Base-by-base conservation (phyloP, 1,284 basidiomycete genomes). In the Kalmanozyma brasiliensis region DNA sequence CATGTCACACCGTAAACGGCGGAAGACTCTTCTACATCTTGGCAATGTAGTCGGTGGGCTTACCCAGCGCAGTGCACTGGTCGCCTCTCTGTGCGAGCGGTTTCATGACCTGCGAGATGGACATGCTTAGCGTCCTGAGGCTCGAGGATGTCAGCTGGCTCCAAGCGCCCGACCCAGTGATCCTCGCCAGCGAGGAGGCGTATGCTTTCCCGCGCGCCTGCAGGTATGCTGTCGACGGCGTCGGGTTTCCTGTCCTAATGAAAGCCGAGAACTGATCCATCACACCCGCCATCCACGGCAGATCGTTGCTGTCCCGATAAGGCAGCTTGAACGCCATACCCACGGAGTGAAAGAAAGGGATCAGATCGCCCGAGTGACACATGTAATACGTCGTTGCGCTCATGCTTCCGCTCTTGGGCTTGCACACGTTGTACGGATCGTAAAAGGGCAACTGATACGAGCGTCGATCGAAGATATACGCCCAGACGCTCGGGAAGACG, bases 351-450 rank as follows among this genome's bases (percentile, higher is more conserved):
- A 70, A 70, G 42, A 70, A 36, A 9, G 58, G 48, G 52, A 70
- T 52, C 20, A 70, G 40, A 40, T 70, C 67, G 33, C 67, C 67
- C 22, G 67, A 70, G 33, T 70, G 67, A 33, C 67, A 70, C 56
- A 70, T 56, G 62, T 70, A 70, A 49, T 70, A 70, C 33, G 46
- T 47, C 19, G 52, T 49, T 3, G 67, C 46, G 16, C 33, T 19
- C 19, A 70, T 49, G 23, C 57, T 61, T 26, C 57, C 66, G 10
- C 14, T 14, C 22, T 37, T 17, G 17, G 67, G 35, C 19, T 38
- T 29, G 45, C 67, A 70, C 1, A 57, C 67, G 5, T 20, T 9
- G 30, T 65, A 34, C 11, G 67, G 67, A 30, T 70, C 67, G 44
- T 51, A 70, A 49, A 61, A 61, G 30, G 67, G 61, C 49, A 65